These are phyloP conservation scores for Globisporangium nodosum DNA, from an alignment of 352 stramenopile genomes.

Conservation along the genomic window DNA sequence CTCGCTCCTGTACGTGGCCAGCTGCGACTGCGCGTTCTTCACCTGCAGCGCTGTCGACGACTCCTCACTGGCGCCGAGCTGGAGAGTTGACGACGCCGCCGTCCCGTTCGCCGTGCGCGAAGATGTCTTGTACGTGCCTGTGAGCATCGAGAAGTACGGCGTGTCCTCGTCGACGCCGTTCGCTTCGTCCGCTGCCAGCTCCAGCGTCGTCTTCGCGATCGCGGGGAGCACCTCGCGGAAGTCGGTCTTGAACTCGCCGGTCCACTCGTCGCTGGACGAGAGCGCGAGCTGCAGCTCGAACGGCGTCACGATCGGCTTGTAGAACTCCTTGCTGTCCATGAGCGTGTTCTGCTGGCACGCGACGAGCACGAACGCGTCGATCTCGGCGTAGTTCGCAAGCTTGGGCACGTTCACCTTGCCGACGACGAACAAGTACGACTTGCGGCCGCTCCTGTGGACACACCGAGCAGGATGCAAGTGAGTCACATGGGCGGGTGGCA, in stretches of 20 bases:
- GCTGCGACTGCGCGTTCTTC: slow-evolving; percentile 45
- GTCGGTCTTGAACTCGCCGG: slow-evolving; percentile 76
- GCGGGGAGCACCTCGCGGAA: slow-evolving; percentile 76
- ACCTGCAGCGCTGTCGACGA: slow-evolving; percentile 41
- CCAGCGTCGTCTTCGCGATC: slow-evolving; percentile 30
- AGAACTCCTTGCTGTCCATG: slow-evolving; percentile 90
- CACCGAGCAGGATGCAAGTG: not conserved
- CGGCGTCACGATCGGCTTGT: slow-evolving; percentile 92
- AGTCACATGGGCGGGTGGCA: not conserved
- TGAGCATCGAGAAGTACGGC: slow-evolving; percentile 80
- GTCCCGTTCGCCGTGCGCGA: slow-evolving; percentile 9
- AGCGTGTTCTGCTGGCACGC: slow-evolving; percentile 94
- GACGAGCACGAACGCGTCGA: slow-evolving; percentile 96
- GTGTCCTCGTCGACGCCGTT: slow-evolving; percentile 42
- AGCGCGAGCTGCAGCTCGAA: slow-evolving; percentile 94
- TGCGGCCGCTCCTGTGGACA: slow-evolving; percentile 77
- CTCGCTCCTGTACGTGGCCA: slow-evolving; percentile 65
- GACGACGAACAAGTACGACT: slow-evolving; percentile 96
- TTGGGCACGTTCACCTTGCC: slow-evolving; percentile 97
- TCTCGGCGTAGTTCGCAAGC: slow-evolving; percentile 96
- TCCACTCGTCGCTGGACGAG: slow-evolving; percentile 82
- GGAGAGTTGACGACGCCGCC: not conserved
- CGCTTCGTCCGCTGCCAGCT: slow-evolving; percentile 20
- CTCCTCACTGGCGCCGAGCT: slow-evolving; percentile 9
- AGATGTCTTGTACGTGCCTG: slow-evolving; percentile 62